Base-by-base conservation (phyloP, 805 yeast genomes). In the Debaryomyces maramus region DNA sequence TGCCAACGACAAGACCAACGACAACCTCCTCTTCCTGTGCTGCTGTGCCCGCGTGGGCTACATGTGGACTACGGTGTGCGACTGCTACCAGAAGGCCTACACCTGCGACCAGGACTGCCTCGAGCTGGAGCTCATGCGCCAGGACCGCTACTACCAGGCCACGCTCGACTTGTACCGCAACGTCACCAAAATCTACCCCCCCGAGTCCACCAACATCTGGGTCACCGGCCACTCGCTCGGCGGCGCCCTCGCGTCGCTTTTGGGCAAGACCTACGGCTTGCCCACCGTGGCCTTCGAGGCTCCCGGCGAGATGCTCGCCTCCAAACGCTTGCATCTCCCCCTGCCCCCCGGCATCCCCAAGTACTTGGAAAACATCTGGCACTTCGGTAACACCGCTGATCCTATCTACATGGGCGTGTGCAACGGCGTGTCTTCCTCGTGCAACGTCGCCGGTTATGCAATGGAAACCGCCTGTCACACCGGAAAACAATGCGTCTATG, bases 361-460 rank as follows among this genome's bases (percentile, higher is more conserved):
- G 6, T 77, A 82, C 52, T 67, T 79, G 63, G 97, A 90, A 53
- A 83, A 87, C 47, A 77, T 93, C 7, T 93, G 95, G 95, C 97
- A 93, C 58, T 68, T 93, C 56, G 99, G 99, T 3, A 91, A 93
- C 59, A 93, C 93, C 2, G 98, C 97, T 0, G 99, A 93, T 59
- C 99, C 99, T 1, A 87, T 93, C 2, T 93, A 74, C 55, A 85
- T 90, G 91, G 99, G 99, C 0, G 90, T 88, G 6, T 93, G 99
- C 60, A 89, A 86, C 55, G 99, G 99, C 7, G 95, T 93, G 0
- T 80, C 91, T 3, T 83, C 95, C 0, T 64, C 90, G 1, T 93
- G 99, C 61, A 82, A 91, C 44, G 73, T 88, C 6, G 97, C 87
- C 1, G 99, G 99, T 0, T 93, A 88, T 61, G 99, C 98, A 8